A percentile compares a stretch with the other conserved stretches of the same genome.
phyloP scores from a whole-genome alignment of 192 early-diverging fungal species.

The Chytriomyces sp. region DNA sequence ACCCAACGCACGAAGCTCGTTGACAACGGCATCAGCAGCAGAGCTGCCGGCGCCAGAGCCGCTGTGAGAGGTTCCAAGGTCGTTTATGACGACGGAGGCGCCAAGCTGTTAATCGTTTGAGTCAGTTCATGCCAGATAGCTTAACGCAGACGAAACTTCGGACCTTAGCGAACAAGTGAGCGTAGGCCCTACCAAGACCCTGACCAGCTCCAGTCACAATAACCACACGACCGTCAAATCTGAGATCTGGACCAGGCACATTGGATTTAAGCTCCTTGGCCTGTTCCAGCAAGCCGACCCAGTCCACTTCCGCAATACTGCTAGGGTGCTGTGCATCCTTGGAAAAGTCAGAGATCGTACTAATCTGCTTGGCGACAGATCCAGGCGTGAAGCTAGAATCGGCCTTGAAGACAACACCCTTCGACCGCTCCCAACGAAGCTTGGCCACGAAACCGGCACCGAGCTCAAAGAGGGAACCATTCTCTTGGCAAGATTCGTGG shows the following conservation, averaged over 20 bases:
- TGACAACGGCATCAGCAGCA: constrained; percentile 76
- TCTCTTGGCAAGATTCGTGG: constrained; percentile 77
- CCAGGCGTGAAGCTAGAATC: constrained; percentile 81
- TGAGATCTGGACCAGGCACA: constrained; percentile 55
- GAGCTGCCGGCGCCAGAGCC: constrained; percentile 42
- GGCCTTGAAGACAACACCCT: constrained; percentile 88
- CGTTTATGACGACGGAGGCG: constrained; percentile 91
- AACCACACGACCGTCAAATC: constrained; percentile 79
- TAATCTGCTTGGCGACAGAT: constrained; percentile 75
- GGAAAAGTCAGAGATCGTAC: constrained; percentile 67
- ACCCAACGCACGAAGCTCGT: constrained; percentile 78
- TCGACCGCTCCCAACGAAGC: constrained; percentile 87
- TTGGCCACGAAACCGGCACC: constrained; percentile 93
- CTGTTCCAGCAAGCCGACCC: constrained; percentile 74
- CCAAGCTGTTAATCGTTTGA: constrained; percentile 51
- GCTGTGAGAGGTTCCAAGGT: constrained; percentile 68
- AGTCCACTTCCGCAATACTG: constrained; percentile 79
- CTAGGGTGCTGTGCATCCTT: constrained; percentile 67
- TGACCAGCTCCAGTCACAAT: constrained; percentile 90
- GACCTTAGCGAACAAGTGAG: constrained; percentile 78
- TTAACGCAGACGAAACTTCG: background rate
- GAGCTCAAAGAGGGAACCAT: constrained; percentile 92
- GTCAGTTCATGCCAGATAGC: background rate
- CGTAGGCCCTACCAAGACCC: constrained; percentile 89
- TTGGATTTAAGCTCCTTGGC: constrained; percentile 71